phyloP scores from a whole-genome alignment of 2,329 filamentous ascomycete genomes.

The Aureobasidium melanogenum region DNA sequence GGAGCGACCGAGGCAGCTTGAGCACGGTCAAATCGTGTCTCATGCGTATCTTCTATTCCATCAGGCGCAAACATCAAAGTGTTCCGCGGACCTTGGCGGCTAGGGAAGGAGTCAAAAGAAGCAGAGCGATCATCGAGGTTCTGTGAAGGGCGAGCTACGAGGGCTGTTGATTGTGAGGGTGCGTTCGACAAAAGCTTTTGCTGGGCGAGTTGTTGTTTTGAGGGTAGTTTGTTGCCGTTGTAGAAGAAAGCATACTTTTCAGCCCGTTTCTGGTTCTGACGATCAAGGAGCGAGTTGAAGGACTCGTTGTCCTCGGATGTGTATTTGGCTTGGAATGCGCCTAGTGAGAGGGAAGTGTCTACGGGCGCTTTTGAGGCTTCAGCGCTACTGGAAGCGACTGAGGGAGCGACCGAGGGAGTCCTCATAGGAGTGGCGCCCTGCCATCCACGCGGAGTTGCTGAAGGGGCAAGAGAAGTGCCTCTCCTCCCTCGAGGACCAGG shows the following conservation, averaged over 20 bases:
- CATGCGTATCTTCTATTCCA: constrained; percentile 45
- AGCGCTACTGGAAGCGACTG: constrained; percentile 30
- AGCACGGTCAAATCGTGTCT: constrained; percentile 57
- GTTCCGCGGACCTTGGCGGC: constrained; percentile 57
- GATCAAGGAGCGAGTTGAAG: constrained; percentile 86
- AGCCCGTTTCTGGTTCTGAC: constrained; percentile 74
- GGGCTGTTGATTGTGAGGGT: constrained; percentile 28
- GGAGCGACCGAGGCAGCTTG: constrained; percentile 64
- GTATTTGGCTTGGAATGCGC: constrained; percentile 82
- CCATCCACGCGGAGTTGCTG: constrained; percentile 52
- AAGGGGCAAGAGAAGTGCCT: constrained; percentile 28
- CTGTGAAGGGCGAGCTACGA: constrained; percentile 38
- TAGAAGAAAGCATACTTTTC: constrained; percentile 87
- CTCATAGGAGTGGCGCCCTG: constrained; percentile 60
- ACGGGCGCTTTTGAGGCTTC: constrained; percentile 31
- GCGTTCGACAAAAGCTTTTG: constrained; percentile 50
- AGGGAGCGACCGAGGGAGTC: constrained; percentile 38
- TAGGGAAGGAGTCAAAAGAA: constrained; percentile 64
- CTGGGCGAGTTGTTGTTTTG: constrained; percentile 56
- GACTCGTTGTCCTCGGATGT: constrained; percentile 97
- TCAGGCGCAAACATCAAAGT: constrained; percentile 77
- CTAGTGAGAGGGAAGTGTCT: constrained; percentile 71
- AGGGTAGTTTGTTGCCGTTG: constrained; percentile 71
- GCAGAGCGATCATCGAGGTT: constrained; percentile 65
- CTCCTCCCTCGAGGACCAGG: constrained; percentile 49